phyloP scores from a whole-genome alignment of 2,329 filamentous ascomycete species.

The Colletotrichum graminicola region DNA sequence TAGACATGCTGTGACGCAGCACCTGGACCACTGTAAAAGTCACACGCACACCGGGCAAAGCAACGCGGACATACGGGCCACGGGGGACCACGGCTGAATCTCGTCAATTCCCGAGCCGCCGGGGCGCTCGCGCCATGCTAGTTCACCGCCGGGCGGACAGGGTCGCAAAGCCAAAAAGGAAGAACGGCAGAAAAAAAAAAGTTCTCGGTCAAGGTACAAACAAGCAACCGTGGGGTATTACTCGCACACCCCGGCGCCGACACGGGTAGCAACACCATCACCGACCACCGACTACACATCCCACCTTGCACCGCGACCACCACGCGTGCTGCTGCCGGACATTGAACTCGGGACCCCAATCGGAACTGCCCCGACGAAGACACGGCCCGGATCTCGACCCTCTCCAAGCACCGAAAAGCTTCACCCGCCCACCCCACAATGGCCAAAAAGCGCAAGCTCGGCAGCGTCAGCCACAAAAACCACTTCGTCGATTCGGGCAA shows the following conservation, averaged over 20 bases:
- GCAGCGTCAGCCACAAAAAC: conserved; percentile 43
- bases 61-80: conserved; percentile 1
- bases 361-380: background rate
- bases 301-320: conserved; percentile 22
- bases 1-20: background rate
- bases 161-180: conserved; percentile 10
- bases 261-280: conserved; percentile 34
- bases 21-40: background rate
- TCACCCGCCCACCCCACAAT: conserved; percentile 44
- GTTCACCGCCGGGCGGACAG: conserved; percentile 33
- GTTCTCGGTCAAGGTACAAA: conserved; percentile 16
- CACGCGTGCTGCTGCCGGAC: conserved; percentile 10
- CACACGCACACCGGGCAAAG: conserved; percentile 1
- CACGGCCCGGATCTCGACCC: conserved; percentile 15
- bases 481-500: conserved; percentile 37
- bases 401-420: background rate
- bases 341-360: background rate
- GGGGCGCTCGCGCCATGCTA: conserved; percentile 29
- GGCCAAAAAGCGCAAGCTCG: conserved; percentile 60
- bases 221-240: conserved; percentile 31
- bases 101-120: conserved; percentile 41
- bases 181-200: conserved; percentile 29
- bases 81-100: conserved; percentile 36
- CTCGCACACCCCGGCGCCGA: conserved; percentile 22
- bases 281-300: conserved; percentile 24